phyloP scores from a whole-genome alignment of 2,329 filamentous ascomycete genomes.

The Botrytis fragariae region DNA sequence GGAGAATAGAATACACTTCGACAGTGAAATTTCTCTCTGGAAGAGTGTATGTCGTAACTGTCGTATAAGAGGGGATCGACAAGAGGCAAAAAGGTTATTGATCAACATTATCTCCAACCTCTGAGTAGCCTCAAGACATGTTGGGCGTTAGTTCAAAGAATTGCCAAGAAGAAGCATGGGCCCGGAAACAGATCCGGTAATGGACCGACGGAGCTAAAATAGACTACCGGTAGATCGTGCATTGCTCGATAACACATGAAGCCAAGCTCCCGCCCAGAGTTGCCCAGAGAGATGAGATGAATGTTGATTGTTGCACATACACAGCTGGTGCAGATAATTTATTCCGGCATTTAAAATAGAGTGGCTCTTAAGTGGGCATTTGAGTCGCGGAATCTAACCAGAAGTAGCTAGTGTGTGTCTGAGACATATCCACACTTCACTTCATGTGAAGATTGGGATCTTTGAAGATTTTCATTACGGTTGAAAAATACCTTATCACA shows the following conservation, averaged over 20 bases:
- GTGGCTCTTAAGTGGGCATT: neutral
- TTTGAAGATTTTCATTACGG: slow-evolving; percentile 11
- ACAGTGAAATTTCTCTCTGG: neutral
- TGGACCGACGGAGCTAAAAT: neutral
- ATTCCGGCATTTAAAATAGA: neutral
- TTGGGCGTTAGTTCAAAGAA: slow-evolving; percentile 1
- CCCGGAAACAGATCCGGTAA: slow-evolving; percentile 8
- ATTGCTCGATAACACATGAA: neutral
- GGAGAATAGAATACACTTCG: neutral
- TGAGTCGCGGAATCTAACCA: neutral
- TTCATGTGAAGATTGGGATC: slow-evolving; percentile 11
- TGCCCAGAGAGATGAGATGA: neutral
- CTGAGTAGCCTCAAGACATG: neutral
- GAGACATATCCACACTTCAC: neutral
- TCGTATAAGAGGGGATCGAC: slow-evolving; percentile 9
- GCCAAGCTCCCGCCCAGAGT: neutral
- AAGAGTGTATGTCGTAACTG: neutral
- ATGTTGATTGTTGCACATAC: neutral
- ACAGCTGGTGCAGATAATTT: neutral
- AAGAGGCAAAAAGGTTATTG: neutral
- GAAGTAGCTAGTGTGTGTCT: neutral
- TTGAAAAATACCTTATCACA: neutral
- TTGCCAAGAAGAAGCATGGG: slow-evolving; percentile 8
- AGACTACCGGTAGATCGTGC: slow-evolving; percentile 3
- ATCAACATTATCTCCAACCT: neutral